Base-by-base conservation (phyloP, 345 rosid species). In the Salix suchowensis region DNA sequence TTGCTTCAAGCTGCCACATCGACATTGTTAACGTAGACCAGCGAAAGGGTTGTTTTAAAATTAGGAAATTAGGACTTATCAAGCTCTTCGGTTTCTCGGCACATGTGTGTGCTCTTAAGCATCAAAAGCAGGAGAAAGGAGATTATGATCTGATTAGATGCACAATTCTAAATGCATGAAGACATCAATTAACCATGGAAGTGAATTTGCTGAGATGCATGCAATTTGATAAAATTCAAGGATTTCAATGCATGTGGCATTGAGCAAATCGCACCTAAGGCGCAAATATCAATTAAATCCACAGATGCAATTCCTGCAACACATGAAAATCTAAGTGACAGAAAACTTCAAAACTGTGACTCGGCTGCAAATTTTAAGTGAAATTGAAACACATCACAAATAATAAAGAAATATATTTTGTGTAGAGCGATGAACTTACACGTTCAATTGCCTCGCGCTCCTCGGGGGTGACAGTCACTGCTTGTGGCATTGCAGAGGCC, bases 401-500 rank as follows among this genome's bases (percentile, higher is more conserved):
- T 24, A 24, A 28, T 48, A 44, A 68, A 15, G 28, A 69, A 7
- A 68, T n/a, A 15, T 71, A 30, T 18, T 36, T 5, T 0, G 48
- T 15, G 16, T n/a, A 3, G 7, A 4, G 16, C 3, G 10, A 42
- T 12, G 54, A 36, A 44, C 80, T 84, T 82, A 91, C 98, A 70
- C 98, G 88, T 83, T 87, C 93, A 71, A 93, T 93, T 70, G 98
- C 97, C 80, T 93, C 98, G 44, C 86, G 94, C 81, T 95, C 97
- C 81, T 90, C 98, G 7, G 96, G 90, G 10, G 97, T 93, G 72
- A 95, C 97, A 6, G 86, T 85, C 13, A 95, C 82, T 39, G 97
- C 83, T 82, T 95, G 97, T 26, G 97, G 97, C 93, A 88, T 87
- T 67, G 83, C 84, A 58, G 91, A 88, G 60, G 87, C 94, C 78